phyloP scores from a whole-genome alignment of 176 grass and related monocot species.

The Secale cereale region DNA sequence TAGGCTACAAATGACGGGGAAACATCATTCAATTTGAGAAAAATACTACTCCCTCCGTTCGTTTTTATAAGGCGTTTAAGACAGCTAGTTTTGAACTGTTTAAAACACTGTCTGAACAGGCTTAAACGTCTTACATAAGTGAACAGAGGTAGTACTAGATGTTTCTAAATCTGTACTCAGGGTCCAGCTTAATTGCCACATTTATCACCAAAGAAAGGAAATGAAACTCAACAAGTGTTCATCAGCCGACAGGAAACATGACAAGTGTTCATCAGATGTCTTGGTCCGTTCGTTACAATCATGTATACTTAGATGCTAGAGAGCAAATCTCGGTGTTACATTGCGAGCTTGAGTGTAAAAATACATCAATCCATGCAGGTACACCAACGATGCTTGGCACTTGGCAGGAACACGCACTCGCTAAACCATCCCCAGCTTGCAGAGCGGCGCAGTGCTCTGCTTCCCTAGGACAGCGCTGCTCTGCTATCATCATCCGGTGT shows the following conservation, averaged over 20 bases:
- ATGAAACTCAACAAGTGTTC: background rate
- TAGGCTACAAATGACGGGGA: too few species aligned
- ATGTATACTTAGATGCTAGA: background rate
- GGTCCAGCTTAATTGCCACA: too few species aligned
- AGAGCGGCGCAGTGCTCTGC: background rate
- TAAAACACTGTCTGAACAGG: too few species aligned
- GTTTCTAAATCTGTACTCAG: too few species aligned
- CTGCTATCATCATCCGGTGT: background rate
- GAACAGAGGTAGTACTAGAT: too few species aligned
- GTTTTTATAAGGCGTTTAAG: too few species aligned
- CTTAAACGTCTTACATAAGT: too few species aligned
- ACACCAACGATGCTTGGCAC: background rate
- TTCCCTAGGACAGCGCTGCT: background rate
- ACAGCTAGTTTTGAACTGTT: too few species aligned
- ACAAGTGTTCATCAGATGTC: background rate
- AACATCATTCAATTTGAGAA: too few species aligned
- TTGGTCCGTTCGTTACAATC: background rate
- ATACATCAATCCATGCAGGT: conserved; percentile 7
- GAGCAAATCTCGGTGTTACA: background rate
- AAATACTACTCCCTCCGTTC: too few species aligned
- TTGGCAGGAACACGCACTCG: background rate
- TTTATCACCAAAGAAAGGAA: too few species aligned
- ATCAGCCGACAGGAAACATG: background rate
- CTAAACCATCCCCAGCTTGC: background rate
- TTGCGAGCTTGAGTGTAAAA: background rate